Evolutionary conservation across 139 green algal species (phyloP).

Genomic region (Marvania coccoides): DNA sequence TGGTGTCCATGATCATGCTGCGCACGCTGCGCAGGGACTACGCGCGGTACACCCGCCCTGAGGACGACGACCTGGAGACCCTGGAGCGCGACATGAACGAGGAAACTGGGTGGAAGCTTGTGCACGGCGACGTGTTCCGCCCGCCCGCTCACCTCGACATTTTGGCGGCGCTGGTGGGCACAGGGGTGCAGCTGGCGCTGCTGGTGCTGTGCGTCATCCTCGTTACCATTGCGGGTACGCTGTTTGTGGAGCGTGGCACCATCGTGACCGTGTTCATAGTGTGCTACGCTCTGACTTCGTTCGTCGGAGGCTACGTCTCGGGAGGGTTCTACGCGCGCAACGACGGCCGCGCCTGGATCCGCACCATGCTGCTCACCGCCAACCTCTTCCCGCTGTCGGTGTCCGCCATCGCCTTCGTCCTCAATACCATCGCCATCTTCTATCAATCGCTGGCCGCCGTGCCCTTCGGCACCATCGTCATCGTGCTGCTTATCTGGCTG

Average conservation of each 20-base stretch:
- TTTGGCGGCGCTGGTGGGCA: conserved; percentile 69
- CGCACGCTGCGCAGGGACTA: conserved; percentile 91
- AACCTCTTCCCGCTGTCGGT: conserved; percentile 59
- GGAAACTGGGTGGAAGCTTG: conserved; percentile 96
- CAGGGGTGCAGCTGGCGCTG: conserved; percentile 76
- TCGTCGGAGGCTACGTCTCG: conserved; percentile 72
- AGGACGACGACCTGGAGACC: conserved; percentile 78
- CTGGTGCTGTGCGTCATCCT: conserved; percentile 80
- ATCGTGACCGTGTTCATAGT: conserved; percentile 94
- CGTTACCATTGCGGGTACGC: conserved; percentile 77
- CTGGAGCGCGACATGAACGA: conserved; percentile 83
- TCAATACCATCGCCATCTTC: conserved; percentile 94
- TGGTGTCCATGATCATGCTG: conserved; percentile 96
- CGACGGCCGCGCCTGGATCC: conserved; percentile 87
- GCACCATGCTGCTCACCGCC: conserved; percentile 84
- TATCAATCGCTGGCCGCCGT: conserved; percentile 85
- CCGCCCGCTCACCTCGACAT: conserved; percentile 65
- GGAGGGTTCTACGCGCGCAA: conserved; percentile 79
- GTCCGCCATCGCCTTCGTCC: conserved; percentile 80
- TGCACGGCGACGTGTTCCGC: conserved; percentile 96
- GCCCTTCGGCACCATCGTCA: conserved; percentile 85
- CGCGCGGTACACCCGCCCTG: conserved; percentile 47
- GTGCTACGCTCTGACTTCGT: conserved; percentile 85
- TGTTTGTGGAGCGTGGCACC: conserved; percentile 71
- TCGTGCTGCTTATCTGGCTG: conserved; percentile 84